Conservation (phyloP, 1,284 basidiomycete species). For the Cystobasidium pallidum region DNA sequence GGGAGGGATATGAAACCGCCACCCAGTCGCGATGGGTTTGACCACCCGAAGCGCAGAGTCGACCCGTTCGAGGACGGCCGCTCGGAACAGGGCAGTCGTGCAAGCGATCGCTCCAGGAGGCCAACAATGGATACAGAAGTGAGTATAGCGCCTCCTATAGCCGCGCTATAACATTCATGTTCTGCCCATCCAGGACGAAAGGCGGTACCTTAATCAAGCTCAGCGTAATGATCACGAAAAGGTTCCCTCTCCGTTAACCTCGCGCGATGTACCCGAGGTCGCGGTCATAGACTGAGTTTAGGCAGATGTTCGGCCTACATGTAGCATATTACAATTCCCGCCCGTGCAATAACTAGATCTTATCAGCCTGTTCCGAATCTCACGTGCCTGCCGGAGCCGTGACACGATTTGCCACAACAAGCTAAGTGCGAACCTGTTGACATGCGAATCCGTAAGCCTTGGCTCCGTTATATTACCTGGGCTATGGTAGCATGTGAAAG, state of each 20-base stretch:
- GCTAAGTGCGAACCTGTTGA: no score
- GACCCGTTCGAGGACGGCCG: conserved; percentile 4
- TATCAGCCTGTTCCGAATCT: not conserved
- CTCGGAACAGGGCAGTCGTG: conserved; percentile 8
- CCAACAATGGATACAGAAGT: conserved; percentile 1
- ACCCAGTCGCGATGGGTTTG: not conserved
- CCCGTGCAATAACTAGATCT: not conserved
- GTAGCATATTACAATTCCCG: conserved; percentile 7
- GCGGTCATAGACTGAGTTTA: not conserved
- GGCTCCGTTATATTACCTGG: not conserved
- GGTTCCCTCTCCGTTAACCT: not conserved
- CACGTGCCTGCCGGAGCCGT: not conserved
- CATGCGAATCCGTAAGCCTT: no score
- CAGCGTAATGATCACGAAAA: conserved; percentile 1
- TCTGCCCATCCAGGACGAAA: not conserved
- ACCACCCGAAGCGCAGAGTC: not conserved
- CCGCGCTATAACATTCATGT: not conserved
- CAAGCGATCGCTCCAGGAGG: not conserved
- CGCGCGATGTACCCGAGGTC: conserved; percentile 13
- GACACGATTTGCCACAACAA: conserved; percentile 5
- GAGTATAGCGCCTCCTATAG: not conserved
- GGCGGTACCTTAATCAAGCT: not conserved
- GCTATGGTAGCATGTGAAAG: not conserved
- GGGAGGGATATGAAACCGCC: conserved; percentile 7
- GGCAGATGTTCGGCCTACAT: not conserved